Base-by-base conservation (phyloP, 345 rosid genomes). In the Eucalyptus albens region DNA sequence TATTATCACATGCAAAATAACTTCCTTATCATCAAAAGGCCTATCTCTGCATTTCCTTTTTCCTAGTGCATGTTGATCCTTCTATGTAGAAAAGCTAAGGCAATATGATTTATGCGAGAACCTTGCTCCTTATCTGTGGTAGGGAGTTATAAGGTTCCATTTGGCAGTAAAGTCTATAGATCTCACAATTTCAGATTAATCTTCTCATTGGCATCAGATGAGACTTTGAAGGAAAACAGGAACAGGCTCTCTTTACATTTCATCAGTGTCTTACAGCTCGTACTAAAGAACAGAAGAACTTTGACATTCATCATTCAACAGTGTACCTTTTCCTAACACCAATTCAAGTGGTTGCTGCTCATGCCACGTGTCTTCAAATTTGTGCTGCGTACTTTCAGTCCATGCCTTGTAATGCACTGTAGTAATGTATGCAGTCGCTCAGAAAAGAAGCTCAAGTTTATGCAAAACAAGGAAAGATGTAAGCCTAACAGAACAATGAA, bases 281-380 rank as follows among this genome's bases (percentile, higher is more conserved):
- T 77, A 77, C 27, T 86, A 86, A 86, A 33, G 45, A 77, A 51
- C 51, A 81, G 55, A 53, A 86, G 67, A 86, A 37, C 50, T 50
- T 55, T 24, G 88, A 50, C 17, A 42, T 9, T 59, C 37, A 85
- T 55, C 69, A 82, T 37, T 22, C 81, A 56, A 65, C 40, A 51
- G 89, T 80, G 88, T 94, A 96, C 98, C 99, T 96, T 97, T 97
- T 49, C 98, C 99, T 90, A 97, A 69, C 62, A 97, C 92, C 95
- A 97, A 90, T 92, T 95, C 98, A 91, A 94, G 86, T 16, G 98
- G 99, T 80, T 94, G 98, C 89, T 96, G 98, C 88, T 97, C 99
- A 69, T 93, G 93, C 98, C 99, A 94, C 33, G 98, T 97, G 88
- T 97, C 99, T 87, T 97, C 99, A 89, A 96, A 97, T 91, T 97